Percentiles rank a stretch among this genome's conserved stretches.
Evolutionary conservation across 768 basidiomycete species (phyloP).

Genomic region (Leccinum rimulosum): DNA sequence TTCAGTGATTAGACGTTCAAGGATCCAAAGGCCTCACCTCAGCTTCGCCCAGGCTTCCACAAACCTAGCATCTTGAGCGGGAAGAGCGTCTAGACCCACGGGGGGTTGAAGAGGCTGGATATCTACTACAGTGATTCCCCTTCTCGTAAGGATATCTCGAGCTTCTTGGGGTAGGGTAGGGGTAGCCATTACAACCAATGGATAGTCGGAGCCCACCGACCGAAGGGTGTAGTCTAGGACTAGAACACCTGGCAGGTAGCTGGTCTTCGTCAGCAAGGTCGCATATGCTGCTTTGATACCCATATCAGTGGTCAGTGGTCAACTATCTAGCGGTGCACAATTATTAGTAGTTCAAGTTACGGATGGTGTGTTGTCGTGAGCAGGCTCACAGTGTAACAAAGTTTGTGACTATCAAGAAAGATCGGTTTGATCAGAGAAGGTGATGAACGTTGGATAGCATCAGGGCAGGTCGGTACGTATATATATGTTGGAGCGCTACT

Average conservation of each 20-base stretch:
- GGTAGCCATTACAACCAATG: slow-evolving; percentile 79
- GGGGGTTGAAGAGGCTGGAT: slow-evolving; percentile 58
- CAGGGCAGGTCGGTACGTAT: no score
- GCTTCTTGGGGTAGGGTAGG: slow-evolving; percentile 50
- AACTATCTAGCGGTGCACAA: background rate
- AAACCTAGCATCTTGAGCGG: slow-evolving; percentile 46
- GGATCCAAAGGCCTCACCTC: slow-evolving; percentile 33
- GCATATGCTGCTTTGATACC: slow-evolving; percentile 56
- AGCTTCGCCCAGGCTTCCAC: slow-evolving; percentile 66
- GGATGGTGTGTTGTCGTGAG: background rate
- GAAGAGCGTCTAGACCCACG: slow-evolving; percentile 36
- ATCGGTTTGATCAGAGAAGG: background rate
- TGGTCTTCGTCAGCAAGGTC: slow-evolving; percentile 70
- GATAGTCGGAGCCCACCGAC: slow-evolving; percentile 59
- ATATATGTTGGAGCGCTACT: no score
- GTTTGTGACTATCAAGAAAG: background rate
- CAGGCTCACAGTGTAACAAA: background rate
- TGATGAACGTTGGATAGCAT: no score
- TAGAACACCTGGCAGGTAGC: slow-evolving; percentile 56
- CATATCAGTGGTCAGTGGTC: slow-evolving; percentile 25
- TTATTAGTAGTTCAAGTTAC: background rate
- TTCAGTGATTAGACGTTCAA: background rate
- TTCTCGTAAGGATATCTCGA: slow-evolving; percentile 47
- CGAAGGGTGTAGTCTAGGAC: slow-evolving; percentile 53
- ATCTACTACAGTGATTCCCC: slow-evolving; percentile 55